Evolutionary conservation across 768 basidiomycete species (phyloP).

Genomic region (Candolleomyces aberdarensis): DNA sequence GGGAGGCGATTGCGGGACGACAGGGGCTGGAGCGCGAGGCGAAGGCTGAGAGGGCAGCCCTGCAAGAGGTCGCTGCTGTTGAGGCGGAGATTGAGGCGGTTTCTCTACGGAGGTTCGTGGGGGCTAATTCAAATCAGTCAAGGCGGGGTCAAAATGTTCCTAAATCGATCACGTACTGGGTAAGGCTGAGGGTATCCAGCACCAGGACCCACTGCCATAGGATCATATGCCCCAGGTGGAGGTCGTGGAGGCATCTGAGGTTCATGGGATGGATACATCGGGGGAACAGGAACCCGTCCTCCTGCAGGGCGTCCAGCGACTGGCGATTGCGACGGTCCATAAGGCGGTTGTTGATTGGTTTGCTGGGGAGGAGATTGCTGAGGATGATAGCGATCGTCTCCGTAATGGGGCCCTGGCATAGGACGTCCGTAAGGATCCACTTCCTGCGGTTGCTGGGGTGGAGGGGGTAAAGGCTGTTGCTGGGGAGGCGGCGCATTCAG

Average conservation of each 20-base stretch:
- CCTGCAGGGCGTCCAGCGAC: conserved; percentile 39
- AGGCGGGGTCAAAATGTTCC: too few species aligned
- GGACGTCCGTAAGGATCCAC: conserved; percentile 38
- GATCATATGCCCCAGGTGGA: conserved; percentile 23
- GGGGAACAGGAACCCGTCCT: conserved; percentile 39
- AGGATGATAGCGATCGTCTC: conserved; percentile 41
- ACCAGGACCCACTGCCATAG: conserved; percentile 22
- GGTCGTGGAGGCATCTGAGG: conserved; percentile 24
- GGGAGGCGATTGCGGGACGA: conserved; percentile 20
- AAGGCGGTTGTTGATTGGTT: conserved; percentile 25
- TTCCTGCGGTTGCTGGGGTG: conserved; percentile 25
- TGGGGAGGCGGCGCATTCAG: background rate
- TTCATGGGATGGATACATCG: conserved; percentile 42
- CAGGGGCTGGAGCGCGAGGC: conserved; percentile 19
- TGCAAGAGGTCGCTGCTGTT: background rate
- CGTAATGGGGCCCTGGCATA: conserved; percentile 32
- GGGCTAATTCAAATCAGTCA: background rate
- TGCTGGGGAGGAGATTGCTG: conserved; percentile 20
- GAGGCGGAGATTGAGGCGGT: conserved; percentile 10
- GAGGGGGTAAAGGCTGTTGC: conserved; percentile 7
- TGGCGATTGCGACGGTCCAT: conserved; percentile 19
- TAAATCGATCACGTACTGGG: conserved; percentile 1
- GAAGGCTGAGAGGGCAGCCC: conserved; percentile 10
- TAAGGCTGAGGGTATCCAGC: conserved; percentile 18
- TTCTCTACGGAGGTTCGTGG: conserved; percentile 15